A percentile compares a stretch with the other conserved stretches of the same genome.
These are phyloP conservation scores for Candida insectorum DNA, from an alignment of 805 yeast genomes.

Conservation along the genomic window DNA sequence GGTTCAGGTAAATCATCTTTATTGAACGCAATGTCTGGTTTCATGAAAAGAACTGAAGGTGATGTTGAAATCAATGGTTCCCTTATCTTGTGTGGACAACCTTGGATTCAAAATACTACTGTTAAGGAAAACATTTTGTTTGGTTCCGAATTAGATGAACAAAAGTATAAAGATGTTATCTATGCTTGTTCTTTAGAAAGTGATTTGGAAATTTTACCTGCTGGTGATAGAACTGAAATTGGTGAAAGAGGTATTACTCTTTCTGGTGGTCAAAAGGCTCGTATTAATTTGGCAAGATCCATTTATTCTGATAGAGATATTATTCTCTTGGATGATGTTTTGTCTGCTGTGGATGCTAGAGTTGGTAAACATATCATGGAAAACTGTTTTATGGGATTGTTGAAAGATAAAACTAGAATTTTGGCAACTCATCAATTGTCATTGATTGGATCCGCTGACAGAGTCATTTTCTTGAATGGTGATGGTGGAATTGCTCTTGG, in stretches of 20 bases:
- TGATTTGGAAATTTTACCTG: conserved; percentile 30
- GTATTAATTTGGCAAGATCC: conserved; percentile 34
- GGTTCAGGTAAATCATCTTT: conserved; percentile 38
- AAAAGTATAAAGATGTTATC: conserved; percentile 22
- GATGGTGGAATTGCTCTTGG: conserved; percentile 31
- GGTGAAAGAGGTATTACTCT: conserved; percentile 37
- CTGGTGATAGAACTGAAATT: conserved; percentile 34
- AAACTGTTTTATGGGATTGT: conserved; percentile 24
- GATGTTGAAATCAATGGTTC: conserved; percentile 26
- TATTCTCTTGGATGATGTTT: conserved; percentile 31
- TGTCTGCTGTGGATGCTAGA: conserved; percentile 37
- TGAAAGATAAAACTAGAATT: conserved; percentile 28
- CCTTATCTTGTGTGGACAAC: conserved; percentile 28
- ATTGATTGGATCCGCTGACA: conserved; percentile 29
- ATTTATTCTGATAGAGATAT: conserved; percentile 30
- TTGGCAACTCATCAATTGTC: conserved; percentile 37
- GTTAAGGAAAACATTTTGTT: conserved; percentile 31
- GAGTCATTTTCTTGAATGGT: conserved; percentile 28
- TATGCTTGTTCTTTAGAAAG: conserved; percentile 29
- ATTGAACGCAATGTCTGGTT: conserved; percentile 34
- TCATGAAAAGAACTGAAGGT: conserved; percentile 32
- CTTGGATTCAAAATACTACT: conserved; percentile 36
- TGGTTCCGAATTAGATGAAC: conserved; percentile 21
- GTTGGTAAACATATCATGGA: conserved; percentile 36
- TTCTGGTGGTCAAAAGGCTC: conserved; percentile 37